These are phyloP conservation scores for Sporothrix phasma DNA, from an alignment of 2,329 filamentous ascomycete genomes.

Conservation along the genomic window DNA sequence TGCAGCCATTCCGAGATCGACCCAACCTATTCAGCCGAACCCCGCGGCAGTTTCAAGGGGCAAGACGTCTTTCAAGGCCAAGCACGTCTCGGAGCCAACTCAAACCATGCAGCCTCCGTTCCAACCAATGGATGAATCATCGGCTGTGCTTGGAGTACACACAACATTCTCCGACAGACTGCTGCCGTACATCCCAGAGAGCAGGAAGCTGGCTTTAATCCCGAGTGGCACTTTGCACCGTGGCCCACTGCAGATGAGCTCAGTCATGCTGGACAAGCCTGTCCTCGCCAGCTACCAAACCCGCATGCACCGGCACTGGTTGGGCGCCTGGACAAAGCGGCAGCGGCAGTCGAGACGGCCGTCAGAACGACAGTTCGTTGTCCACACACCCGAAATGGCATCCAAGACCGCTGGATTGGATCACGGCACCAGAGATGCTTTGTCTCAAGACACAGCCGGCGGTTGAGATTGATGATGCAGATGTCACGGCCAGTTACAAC, in stretches of 20 bases:
- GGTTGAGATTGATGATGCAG: background rate
- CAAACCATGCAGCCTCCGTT: background rate
- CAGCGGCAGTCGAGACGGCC: background rate
- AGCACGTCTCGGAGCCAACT: background rate
- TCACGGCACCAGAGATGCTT: background rate
- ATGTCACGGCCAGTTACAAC: background rate
- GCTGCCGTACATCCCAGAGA: background rate
- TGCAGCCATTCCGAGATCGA: too few relatives aligned
- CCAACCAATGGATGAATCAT: background rate
- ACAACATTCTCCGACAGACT: background rate
- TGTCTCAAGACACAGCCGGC: background rate
- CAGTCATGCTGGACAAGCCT: background rate
- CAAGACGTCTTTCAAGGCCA: background rate
- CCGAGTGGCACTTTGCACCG: background rate
- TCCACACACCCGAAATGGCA: background rate
- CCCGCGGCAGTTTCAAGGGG: background rate
- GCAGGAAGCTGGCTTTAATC: background rate
- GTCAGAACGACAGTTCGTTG: too few relatives aligned
- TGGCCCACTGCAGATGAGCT: background rate
- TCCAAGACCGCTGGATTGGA: conserved; percentile 1
- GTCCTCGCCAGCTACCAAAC: background rate
- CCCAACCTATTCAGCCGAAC: background rate
- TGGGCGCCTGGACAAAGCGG: background rate
- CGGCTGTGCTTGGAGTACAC: background rate
- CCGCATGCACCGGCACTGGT: background rate